phyloP scores from a whole-genome alignment of 2,329 filamentous ascomycete species.

The Colletotrichum cuscutae region DNA sequence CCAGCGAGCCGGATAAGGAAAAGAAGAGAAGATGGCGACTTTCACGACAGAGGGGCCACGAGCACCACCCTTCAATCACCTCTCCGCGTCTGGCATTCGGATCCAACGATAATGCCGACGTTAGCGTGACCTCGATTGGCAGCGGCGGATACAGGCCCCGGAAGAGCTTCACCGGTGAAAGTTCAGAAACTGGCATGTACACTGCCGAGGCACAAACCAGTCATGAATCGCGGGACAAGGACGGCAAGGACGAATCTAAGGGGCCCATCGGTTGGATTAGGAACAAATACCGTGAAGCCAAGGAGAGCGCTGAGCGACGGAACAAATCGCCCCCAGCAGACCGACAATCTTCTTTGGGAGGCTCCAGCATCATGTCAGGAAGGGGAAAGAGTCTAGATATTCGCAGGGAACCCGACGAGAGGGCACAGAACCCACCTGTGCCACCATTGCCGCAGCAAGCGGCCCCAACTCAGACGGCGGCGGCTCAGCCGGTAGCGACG shows the following conservation, averaged over 20 bases:
- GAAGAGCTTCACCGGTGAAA: constrained; percentile 63
- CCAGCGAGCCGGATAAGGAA: constrained; percentile 68
- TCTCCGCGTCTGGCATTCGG: constrained; percentile 63
- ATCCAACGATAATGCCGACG: constrained; percentile 70
- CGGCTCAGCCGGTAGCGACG: neutral
- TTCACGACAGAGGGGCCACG: constrained; percentile 71
- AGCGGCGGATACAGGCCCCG: constrained; percentile 64
- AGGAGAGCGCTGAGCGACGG: constrained; percentile 65
- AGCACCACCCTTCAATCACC: constrained; percentile 54
- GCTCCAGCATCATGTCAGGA: constrained; percentile 40
- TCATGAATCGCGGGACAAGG: constrained; percentile 49
- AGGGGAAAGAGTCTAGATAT: constrained; percentile 53
- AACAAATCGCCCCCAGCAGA: constrained; percentile 66
- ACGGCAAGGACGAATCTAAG: constrained; percentile 59
- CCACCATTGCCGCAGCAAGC: constrained; percentile 1
- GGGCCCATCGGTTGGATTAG: constrained; percentile 69
- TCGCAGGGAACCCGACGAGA: constrained; percentile 49
- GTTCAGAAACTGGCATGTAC: constrained; percentile 55
- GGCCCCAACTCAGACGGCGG: neutral
- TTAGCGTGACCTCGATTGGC: constrained; percentile 75
- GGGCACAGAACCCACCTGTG: neutral
- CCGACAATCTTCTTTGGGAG: constrained; percentile 41
- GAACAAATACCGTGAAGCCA: constrained; percentile 69
- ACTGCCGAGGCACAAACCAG: constrained; percentile 51
- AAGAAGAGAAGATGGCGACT: constrained; percentile 80